A percentile compares a stretch with the other conserved stretches of the same genome.
phyloP scores from a whole-genome alignment of 345 rosid genomes.

The Mallotus nudiflorus region DNA sequence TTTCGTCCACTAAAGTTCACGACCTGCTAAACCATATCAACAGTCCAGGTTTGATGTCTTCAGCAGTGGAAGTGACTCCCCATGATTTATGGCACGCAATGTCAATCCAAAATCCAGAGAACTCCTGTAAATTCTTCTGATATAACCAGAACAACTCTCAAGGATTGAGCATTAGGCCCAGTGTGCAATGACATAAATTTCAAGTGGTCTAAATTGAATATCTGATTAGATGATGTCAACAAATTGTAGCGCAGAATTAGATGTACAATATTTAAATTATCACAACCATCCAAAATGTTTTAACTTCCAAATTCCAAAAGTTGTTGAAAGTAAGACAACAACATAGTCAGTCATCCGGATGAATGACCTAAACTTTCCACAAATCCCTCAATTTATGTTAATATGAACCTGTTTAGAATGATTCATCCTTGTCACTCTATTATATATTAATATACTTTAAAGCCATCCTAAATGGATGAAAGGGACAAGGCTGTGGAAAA shows the following conservation, averaged over 20 bases:
- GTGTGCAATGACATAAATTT: neutral
- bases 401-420: too few relatives aligned
- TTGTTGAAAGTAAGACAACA: neutral
- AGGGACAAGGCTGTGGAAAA: too few relatives aligned
- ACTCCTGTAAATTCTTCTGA: neutral
- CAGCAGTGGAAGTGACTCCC: too few relatives aligned
- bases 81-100: too few relatives aligned
- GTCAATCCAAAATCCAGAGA: too few relatives aligned
- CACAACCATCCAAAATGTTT: neutral
- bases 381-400: too few relatives aligned
- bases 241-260: neutral
- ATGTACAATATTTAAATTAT: neutral
- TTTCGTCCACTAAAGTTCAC: too few relatives aligned
- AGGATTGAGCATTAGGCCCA: neutral
- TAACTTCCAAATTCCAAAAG: neutral
- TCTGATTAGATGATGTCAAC: neutral
- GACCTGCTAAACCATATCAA: too few relatives aligned
- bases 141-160: neutral
- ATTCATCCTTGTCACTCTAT: too few relatives aligned
- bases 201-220: neutral
- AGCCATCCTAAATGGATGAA: too few relatives aligned
- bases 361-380: constrained; percentile 1
- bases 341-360: neutral
- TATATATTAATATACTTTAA: too few relatives aligned
- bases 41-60: too few relatives aligned